Conservation (phyloP, 1,284 basidiomycete species). For the Leucoagaricus sp. region DNA sequence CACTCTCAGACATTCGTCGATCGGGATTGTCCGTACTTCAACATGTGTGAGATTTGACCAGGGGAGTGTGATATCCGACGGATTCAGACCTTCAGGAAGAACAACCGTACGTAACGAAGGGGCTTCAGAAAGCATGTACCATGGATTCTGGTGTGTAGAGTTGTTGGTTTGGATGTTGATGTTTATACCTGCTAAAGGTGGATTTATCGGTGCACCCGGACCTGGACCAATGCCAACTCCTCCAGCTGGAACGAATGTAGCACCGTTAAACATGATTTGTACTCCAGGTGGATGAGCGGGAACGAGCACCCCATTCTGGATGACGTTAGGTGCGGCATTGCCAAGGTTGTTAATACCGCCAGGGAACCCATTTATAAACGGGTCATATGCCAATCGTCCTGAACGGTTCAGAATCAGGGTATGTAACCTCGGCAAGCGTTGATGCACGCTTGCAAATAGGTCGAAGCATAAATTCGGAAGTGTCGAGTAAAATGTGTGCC, state of each 20-base stretch:
- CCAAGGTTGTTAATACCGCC: conserved; percentile 3
- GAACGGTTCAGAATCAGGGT: conserved; percentile 10
- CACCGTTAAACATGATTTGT: too few species aligned
- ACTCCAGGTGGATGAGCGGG: too few species aligned
- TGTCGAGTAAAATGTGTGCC: conserved; percentile 13
- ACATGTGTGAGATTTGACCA: conserved; percentile 8
- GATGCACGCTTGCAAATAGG: conserved; percentile 9
- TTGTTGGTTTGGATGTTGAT: neutral
- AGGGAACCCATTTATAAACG: neutral
- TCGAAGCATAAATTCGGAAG: conserved; percentile 13
- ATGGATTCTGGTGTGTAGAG: neutral
- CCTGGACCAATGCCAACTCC: neutral
- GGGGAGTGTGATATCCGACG: conserved; percentile 5
- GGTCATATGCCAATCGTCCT: conserved; percentile 1
- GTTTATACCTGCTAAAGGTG: neutral
- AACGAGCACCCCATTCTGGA: neutral
- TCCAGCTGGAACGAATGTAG: neutral
- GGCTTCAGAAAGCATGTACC: conserved; percentile 12
- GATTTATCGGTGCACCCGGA: neutral
- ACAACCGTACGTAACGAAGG: conserved; percentile 8
- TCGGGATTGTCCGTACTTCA: conserved; percentile 9
- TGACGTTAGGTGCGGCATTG: neutral
- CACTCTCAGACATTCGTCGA: conserved; percentile 11
- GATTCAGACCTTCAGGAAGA: conserved; percentile 8
- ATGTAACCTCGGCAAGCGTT: neutral